Evolutionary conservation across 2,329 filamentous ascomycete species (phyloP), one percentile per base, ranked within the genome.

Genomic region (Calonectria hongkongensis): DNA sequence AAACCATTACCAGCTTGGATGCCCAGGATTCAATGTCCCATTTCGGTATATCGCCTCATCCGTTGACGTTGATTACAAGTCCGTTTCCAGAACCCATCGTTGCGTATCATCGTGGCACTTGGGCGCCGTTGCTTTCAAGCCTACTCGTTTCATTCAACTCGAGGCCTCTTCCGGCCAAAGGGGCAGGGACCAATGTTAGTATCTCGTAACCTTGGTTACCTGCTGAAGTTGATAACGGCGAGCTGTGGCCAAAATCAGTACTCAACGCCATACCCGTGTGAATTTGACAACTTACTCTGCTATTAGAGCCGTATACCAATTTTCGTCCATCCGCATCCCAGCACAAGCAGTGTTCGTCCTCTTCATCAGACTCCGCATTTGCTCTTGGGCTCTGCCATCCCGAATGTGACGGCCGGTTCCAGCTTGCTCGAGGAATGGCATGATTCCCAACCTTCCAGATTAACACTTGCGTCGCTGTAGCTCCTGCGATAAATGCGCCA

Each of bases 361-460:
- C 90, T 54, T 92, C 90, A 27, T 92, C 90, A 0, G 84, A 80
- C 28, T 89, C 88, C 8, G 86, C 84, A 43, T 86, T 87, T 56
- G 86, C 86, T 77, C 87, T 89, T 25, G 90, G 90, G 72, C 88
- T 92, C 39, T 89, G 84, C 89, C 90, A 92, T 5, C 89, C 91
- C 0, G 87, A 84, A 75, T 92, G 89, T 12, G 87, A 84, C 30
- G 86, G 84, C 73, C 89, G 84, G 72, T 85, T 89, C 91, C 91
- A 93, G 78, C 86, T 90, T 18, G 91, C 91, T 56, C 89, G 86
- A 5, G 91, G 91, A 56, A 91, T 86, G 30, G 86, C 84, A 56
- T 88, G 85, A 66, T 91, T 91, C 72, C 89, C 90, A 15, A 92
- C 88, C 79, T 92, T 92, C 90, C 91, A 93, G 56, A 93, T 92